Percentiles rank a stretch among this genome's conserved stretches.
phyloP scores from a whole-genome alignment of 208 protist genomes.

The Crithidia thermophila region DNA sequence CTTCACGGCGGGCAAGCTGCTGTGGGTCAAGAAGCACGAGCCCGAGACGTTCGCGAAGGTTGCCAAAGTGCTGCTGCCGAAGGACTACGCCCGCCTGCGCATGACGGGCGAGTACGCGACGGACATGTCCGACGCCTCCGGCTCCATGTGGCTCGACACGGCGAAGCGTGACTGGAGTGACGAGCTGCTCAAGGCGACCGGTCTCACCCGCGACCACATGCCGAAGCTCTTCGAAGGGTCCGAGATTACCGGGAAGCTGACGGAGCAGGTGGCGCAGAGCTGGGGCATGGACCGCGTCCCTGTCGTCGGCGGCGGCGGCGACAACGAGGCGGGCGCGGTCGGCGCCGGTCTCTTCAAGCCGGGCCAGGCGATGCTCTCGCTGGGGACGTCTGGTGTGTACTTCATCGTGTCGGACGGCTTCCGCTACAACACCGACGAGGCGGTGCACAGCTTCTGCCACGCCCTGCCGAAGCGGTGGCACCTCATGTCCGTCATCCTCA shows the following conservation, averaged over 20 bases:
- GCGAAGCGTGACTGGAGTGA: conserved; percentile 70
- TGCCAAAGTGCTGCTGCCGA: conserved; percentile 71
- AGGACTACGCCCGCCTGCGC: conserved; percentile 75
- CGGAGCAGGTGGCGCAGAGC: conserved; percentile 31
- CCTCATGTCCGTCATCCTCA: conserved; percentile 84
- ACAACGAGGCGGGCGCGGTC: conserved; percentile 79
- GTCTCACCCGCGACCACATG: conserved; percentile 66
- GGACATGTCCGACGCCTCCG: conserved; percentile 76
- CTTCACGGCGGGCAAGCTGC: conserved; percentile 80
- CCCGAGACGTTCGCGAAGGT: conserved; percentile 60
- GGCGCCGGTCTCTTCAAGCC: conserved; percentile 69
- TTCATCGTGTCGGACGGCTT: conserved; percentile 83
- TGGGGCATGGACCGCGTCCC: conserved; percentile 70
- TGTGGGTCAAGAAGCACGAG: conserved; percentile 79
- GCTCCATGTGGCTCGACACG: conserved; percentile 79
- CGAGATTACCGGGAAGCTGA: conserved; percentile 56
- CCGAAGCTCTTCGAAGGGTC: conserved; percentile 74
- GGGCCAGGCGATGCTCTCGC: conserved; percentile 78
- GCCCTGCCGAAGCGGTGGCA: conserved; percentile 74
- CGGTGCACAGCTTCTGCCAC: conserved; percentile 84
- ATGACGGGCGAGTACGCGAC: conserved; percentile 75
- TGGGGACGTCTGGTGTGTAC: conserved; percentile 86
- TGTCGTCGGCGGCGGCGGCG: conserved; percentile 71
- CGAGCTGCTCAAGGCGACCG: conserved; percentile 63
- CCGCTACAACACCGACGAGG: conserved; percentile 73